Evolutionary conservation across 179 eudicot genomes (phyloP).

Genomic region (Vitellaria paradoxa): DNA sequence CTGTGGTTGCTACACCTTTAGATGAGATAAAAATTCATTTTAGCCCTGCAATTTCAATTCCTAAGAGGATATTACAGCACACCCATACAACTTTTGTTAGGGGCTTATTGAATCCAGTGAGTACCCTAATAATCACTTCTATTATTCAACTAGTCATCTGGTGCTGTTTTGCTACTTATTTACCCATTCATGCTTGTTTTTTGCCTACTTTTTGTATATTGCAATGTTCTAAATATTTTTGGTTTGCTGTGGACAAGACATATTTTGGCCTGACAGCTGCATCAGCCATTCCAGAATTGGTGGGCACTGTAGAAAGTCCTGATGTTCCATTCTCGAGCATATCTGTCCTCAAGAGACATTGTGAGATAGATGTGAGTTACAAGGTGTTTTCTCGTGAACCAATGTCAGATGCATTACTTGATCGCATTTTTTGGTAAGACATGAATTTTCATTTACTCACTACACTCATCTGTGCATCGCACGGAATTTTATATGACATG

Average conservation of each 20-base stretch:
- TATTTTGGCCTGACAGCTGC: constrained; percentile 66
- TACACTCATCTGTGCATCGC: too few species aligned
- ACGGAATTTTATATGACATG: too few species aligned
- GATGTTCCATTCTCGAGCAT: constrained; percentile 76
- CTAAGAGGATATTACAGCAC: constrained; percentile 82
- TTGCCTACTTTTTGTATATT: neutral
- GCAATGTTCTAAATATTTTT: constrained; percentile 10
- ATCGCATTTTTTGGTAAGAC: constrained; percentile 67
- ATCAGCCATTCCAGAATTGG: constrained; percentile 64
- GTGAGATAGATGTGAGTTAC: constrained; percentile 53
- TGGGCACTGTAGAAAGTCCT: constrained; percentile 75
- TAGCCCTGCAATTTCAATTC: constrained; percentile 57
- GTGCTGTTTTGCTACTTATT: neutral
- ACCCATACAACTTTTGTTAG: constrained; percentile 82
- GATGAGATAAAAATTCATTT: constrained; percentile 71
- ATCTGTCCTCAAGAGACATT: constrained; percentile 67
- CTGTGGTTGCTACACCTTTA: constrained; percentile 79
- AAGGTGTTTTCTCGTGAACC: constrained; percentile 85
- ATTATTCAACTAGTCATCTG: neutral
- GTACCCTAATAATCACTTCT: constrained; percentile 10
- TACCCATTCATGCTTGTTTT: neutral
- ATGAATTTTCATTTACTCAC: neutral
- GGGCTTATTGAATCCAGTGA: constrained; percentile 83
- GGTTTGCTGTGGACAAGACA: constrained; percentile 37
- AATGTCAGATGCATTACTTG: constrained; percentile 63